Base-by-base conservation (phyloP, 768 basidiomycete species). In the Pholiota molesta region DNA sequence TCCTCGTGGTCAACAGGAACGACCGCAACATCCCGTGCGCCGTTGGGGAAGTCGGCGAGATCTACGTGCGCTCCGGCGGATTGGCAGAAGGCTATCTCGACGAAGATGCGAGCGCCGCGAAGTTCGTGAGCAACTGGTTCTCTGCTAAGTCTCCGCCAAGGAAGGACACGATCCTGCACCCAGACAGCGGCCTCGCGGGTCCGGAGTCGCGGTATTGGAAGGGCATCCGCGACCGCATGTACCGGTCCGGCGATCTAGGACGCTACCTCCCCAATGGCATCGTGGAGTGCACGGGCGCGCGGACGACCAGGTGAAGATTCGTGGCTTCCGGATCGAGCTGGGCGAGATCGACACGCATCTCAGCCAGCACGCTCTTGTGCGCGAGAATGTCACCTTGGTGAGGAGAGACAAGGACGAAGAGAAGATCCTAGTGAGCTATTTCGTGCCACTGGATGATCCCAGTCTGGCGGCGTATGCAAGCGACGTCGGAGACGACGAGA, bases 241-340 rank as follows among this genome's bases (percentile, higher is more conserved):
- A 99, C 76, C 88, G 95, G 65, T 95, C 95, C 29, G 97, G 97
- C 21, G 97, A 99, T 76, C 83, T 99, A 4, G 97, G 97, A 2
- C 88, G 97, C 5, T 99, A 99, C 75, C 79, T 91, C 33, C 93
- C 97, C 1, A 85, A 91, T 72, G 97, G 97, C 5, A 87, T 85
- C 33, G 97, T 99, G 11, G 97, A 99, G 74, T 99, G 97, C 72
- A 95, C 93, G 0, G 97, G 97, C 87, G 97, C 21, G 96, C 97
- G 1, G 97, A 99, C 72, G 97, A 99, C 72, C 97, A 99, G 72
- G 94, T 99, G 78, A 99, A 99, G 79, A 99, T 99, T 75, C 92
- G 97, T 58, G 97, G 97, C 1, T 99, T 99, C 88, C 84, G 97
- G 26, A 99, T 99, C 70, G 97, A 99, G 73, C 84, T 99, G 7